phyloP scores from a whole-genome alignment of 2,329 filamentous ascomycete genomes.

The Paraphaeosphaeria sporulosa region DNA sequence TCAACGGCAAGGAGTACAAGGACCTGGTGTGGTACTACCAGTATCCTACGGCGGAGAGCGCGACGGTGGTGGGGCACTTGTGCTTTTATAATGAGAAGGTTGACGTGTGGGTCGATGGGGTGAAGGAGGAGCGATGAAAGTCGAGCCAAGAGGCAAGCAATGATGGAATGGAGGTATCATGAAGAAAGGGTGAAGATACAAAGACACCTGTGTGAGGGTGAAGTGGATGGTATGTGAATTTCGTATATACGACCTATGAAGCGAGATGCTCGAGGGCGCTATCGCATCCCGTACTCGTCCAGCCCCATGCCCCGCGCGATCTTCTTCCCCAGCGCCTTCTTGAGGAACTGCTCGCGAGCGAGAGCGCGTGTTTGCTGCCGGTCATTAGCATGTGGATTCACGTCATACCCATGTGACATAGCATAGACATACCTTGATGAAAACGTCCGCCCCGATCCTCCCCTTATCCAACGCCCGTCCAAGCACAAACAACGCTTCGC shows the following conservation, averaged over 20 bases:
- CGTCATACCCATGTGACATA: neutral
- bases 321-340: constrained; percentile 81
- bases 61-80: constrained; percentile 61
- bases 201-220: neutral
- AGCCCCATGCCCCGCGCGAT: constrained; percentile 80
- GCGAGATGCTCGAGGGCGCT: neutral
- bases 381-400: constrained; percentile 17
- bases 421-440: constrained; percentile 68
- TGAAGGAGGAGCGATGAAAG: constrained; percentile 42
- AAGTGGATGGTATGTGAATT: too few species aligned
- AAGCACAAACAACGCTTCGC: constrained; percentile 85
- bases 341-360: constrained; percentile 81
- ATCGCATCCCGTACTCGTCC: constrained; percentile 35
- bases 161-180: neutral
- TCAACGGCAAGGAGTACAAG: constrained; percentile 54
- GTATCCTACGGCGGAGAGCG: constrained; percentile 64
- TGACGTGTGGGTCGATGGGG: constrained; percentile 66
- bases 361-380: constrained; percentile 69
- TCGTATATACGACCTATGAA: neutral
- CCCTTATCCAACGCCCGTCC: constrained; percentile 77
- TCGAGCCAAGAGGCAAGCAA: neutral
- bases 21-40: constrained; percentile 71
- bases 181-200: neutral
- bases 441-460: constrained; percentile 73
- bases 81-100: constrained; percentile 76